Base-by-base conservation (phyloP, 768 basidiomycete genomes). In the Mycena polygramma region DNA sequence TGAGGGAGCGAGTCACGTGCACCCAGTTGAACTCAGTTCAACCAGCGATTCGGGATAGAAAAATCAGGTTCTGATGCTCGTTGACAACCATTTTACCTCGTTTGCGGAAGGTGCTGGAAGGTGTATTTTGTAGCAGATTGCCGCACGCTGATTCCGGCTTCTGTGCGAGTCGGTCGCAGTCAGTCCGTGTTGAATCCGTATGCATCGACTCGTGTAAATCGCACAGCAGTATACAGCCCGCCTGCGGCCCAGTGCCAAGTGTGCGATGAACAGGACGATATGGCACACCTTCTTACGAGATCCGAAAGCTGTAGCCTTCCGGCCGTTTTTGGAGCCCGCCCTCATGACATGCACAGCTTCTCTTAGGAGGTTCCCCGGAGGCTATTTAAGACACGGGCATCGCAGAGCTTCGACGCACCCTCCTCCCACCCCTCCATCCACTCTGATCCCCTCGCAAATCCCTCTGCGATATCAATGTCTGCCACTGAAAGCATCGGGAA, bases 271-370 rank as follows among this genome's bases (percentile, higher is more conserved):
- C 36, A 6, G n/a, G 54, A 57, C 15, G 30, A 30, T 30, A 30
- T n/a, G n/a, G n/a, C 30, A 30, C 30, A 30, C 30, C 30, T 30
- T 30, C 41, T 14, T 39, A 60, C 26, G 30, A 65, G 69, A 51
- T 66, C 69, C 69, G 69, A 70, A 70, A 62, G 63, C 63, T 66
- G 69, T 70, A 58, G 11, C 41, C 30, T 24, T 46, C 37, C 61
- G 68, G 55, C 61, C 36, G 4, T 46, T 58, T 58, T 59, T 45
- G 57, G 46, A 17, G 30, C 41, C 65, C 49, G 51, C 7, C 15
- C 22, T 11, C 37, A 41, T 61, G 61, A 63, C 60, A 26, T 58
- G 54, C 68, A 69, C 68, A 69, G 68, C 68, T 43, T 61, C 45
- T 30, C 30, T 30, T 30, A 30, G n/a, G 35, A 24, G 53, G 24